These are phyloP conservation scores for Lactarius hengduanensis DNA, from an alignment of 768 basidiomycete species.

Conservation along the genomic window DNA sequence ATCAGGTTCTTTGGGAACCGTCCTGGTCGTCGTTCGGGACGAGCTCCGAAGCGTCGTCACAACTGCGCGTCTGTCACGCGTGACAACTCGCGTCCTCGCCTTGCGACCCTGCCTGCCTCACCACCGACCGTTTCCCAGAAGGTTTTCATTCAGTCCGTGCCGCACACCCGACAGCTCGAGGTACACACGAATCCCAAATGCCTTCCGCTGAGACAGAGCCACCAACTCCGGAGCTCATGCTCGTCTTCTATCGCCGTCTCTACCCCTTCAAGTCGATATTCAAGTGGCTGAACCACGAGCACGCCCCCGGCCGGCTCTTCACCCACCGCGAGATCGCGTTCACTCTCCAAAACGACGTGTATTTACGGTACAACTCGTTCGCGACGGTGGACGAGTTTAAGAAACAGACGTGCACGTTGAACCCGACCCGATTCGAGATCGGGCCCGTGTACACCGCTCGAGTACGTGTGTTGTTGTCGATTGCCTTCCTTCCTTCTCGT, in stretches of 20 bases:
- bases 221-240: conserved; percentile 61
- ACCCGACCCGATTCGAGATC: conserved; percentile 94
- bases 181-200: conserved; percentile 16
- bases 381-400: conserved; percentile 83
- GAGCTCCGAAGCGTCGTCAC: conserved; percentile 5
- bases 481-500: neutral
- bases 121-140: neutral
- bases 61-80: conserved; percentile 20
- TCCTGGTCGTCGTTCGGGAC: conserved; percentile 7
- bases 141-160: neutral
- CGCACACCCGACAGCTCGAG: conserved; percentile 3
- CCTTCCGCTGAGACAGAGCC: conserved; percentile 25
- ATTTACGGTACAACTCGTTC: conserved; percentile 95
- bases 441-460: conserved; percentile 89
- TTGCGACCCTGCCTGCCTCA: neutral
- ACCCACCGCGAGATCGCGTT: conserved; percentile 96
- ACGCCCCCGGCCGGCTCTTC: conserved; percentile 74
- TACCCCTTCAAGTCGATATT: conserved; percentile 96
- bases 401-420: conserved; percentile 78
- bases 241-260: conserved; percentile 81
- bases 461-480: conserved; percentile 47
- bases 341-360: conserved; percentile 86
- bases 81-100: conserved; percentile 22
- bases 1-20: neutral
- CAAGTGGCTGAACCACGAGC: conserved; percentile 93